phyloP scores from a whole-genome alignment of 2,329 filamentous ascomycete species.

The Aspergillus sp. region DNA sequence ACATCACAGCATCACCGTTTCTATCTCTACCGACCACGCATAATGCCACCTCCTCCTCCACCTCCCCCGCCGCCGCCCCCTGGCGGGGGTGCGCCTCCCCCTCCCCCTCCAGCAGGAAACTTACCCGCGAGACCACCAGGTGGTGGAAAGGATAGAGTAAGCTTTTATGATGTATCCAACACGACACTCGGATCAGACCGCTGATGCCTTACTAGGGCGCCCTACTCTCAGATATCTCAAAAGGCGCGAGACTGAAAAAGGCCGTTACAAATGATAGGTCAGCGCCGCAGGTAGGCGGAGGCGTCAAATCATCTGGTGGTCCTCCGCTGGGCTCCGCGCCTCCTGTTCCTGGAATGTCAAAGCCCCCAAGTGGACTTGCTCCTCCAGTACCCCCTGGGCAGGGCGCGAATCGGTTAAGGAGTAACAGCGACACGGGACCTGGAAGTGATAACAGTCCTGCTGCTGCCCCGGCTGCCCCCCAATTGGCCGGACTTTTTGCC shows the following conservation, averaged over 20 bases:
- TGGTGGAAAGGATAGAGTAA: conserved; percentile 62
- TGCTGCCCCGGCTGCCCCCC: conserved; percentile 64
- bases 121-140: conserved; percentile 60
- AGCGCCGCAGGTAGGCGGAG: conserved; percentile 66
- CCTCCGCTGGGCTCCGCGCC: conserved; percentile 70
- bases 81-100: conserved; percentile 61
- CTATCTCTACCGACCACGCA: conserved; percentile 16
- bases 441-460: conserved; percentile 44
- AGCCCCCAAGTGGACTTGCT: conserved; percentile 23
- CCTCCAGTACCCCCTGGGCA: conserved; percentile 64
- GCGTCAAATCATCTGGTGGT: conserved; percentile 71
- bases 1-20: conserved; percentile 7
- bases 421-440: conserved; percentile 69
- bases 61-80: conserved; percentile 71
- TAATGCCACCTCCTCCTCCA: conserved; percentile 57
- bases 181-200: background rate
- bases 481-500: conserved; percentile 83
- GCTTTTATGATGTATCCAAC: conserved; percentile 28
- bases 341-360: conserved; percentile 28
- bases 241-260: conserved; percentile 79
- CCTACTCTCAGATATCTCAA: conserved; percentile 81
- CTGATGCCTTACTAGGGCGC: conserved; percentile 64
- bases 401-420: conserved; percentile 65
- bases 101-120: conserved; percentile 55
- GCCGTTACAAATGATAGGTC: conserved; percentile 90